Conservation (phyloP, 2,329 filamentous ascomycete species). For the Mycosphaerella sp. region DNA sequence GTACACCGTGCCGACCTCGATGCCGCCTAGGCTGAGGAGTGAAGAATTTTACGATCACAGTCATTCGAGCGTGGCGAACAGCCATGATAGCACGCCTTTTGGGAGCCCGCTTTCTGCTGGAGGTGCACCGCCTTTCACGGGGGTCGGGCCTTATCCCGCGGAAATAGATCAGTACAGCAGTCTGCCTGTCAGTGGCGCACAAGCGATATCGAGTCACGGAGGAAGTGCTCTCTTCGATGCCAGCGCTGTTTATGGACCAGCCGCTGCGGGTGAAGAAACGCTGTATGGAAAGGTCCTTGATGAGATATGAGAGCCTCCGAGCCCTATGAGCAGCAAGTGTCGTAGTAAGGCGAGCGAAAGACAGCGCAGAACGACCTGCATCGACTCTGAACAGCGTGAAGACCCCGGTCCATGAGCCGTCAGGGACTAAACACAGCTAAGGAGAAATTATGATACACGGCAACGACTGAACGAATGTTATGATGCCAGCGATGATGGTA, state of each 20-base stretch:
- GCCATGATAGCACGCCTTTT: conserved; percentile 28
- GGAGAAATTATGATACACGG: too few relatives aligned
- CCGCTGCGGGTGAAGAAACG: conserved; percentile 3
- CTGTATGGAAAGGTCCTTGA: not conserved
- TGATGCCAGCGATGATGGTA: too few relatives aligned
- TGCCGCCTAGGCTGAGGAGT: conserved; percentile 22
- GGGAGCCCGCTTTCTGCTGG: conserved; percentile 26
- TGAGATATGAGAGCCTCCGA: not conserved
- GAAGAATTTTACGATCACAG: conserved; percentile 31
- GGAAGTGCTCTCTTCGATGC: conserved; percentile 6
- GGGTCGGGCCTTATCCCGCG: not conserved
- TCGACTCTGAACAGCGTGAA: not conserved
- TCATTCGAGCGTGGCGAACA: conserved; percentile 28
- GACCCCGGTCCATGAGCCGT: not conserved
- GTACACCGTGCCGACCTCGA: conserved; percentile 24
- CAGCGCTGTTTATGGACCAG: not conserved
- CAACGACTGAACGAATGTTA: too few relatives aligned
- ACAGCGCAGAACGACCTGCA: not conserved
- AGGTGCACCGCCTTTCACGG: conserved; percentile 11
- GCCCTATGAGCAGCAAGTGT: not conserved
- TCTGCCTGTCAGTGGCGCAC: conserved; percentile 1
- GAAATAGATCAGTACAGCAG: conserved; percentile 5
- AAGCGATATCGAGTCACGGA: not conserved
- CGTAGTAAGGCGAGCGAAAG: not conserved
- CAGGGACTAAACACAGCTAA: not conserved